phyloP scores from a whole-genome alignment of 768 basidiomycete genomes.

The Leccinellum rugosiceps region DNA sequence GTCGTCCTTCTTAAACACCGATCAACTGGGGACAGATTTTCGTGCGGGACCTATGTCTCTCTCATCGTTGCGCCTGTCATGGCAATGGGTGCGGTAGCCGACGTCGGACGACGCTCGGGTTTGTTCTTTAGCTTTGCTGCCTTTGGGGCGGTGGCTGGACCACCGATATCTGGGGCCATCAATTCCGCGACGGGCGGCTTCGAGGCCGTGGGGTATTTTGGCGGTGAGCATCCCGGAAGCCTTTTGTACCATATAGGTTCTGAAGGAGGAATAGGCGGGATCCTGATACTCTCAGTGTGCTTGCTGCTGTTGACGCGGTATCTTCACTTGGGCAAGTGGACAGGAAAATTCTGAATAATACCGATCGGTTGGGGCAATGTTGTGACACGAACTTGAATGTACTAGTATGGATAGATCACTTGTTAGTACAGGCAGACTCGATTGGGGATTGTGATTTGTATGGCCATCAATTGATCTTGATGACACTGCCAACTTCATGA shows the following conservation, averaged over 20 bases:
- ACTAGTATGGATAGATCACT: too few relatives aligned
- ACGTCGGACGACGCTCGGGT: constrained; percentile 64
- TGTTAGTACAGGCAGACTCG: background rate
- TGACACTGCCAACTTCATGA: background rate
- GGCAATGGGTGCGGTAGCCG: constrained; percentile 54
- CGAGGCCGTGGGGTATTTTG: constrained; percentile 37
- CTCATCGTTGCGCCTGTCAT: constrained; percentile 56
- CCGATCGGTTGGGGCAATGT: background rate
- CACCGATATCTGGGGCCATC: constrained; percentile 75
- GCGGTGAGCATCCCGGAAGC: constrained; percentile 25
- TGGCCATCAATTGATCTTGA: background rate
- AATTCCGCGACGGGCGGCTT: constrained; percentile 50
- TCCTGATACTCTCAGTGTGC: constrained; percentile 40
- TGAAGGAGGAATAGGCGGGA: constrained; percentile 26
- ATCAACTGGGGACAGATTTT: constrained; percentile 38
- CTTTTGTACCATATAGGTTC: background rate
- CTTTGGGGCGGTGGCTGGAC: constrained; percentile 64
- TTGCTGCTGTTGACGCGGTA: constrained; percentile 40
- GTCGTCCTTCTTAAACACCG: background rate
- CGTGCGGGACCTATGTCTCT: constrained; percentile 60
- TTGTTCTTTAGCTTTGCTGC: constrained; percentile 61
- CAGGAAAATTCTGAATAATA: constrained; percentile 40
- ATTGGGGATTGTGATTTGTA: background rate
- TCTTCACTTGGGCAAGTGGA: constrained; percentile 37
- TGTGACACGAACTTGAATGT: background rate